These are phyloP conservation scores for Fusarium albidum DNA, from an alignment of 2,329 filamentous ascomycete genomes.

Conservation along the genomic window DNA sequence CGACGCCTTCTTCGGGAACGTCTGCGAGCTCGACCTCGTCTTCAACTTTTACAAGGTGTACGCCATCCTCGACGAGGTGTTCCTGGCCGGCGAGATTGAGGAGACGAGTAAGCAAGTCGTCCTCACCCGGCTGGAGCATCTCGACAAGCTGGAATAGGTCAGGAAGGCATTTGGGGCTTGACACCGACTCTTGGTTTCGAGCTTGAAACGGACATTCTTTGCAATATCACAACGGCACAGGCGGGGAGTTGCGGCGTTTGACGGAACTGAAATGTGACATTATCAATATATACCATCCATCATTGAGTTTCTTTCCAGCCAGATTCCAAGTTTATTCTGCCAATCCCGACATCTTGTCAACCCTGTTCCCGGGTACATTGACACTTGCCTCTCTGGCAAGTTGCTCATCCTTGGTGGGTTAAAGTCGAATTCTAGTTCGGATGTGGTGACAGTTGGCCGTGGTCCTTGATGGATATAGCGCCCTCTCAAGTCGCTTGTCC, in stretches of 20 bases:
- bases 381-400: too few species aligned
- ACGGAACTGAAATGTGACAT: slow-evolving; percentile 17
- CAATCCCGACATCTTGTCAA: not conserved
- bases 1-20: slow-evolving; percentile 98
- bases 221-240: slow-evolving; percentile 26
- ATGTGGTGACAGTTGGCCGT: too few species aligned
- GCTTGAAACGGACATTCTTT: slow-evolving; percentile 12
- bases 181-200: not conserved
- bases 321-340: not conserved
- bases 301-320: slow-evolving; percentile 2
- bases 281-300: slow-evolving; percentile 32
- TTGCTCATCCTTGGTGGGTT: too few species aligned
- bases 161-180: not conserved
- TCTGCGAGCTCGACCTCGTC: slow-evolving; percentile 94
- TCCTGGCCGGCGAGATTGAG: slow-evolving; percentile 96
- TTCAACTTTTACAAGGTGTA: slow-evolving; percentile 91
- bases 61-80: slow-evolving; percentile 97
- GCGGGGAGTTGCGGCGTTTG: slow-evolving; percentile 32
- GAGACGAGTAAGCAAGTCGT: slow-evolving; percentile 99
- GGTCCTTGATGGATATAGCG: too few species aligned
- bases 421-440: too few species aligned
- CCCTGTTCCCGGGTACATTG: too few species aligned
- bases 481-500: too few species aligned
- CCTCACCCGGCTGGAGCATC: slow-evolving; percentile 88
- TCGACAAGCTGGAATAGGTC: slow-evolving; percentile 89